A percentile compares a stretch with the other conserved stretches of the same genome.
Evolutionary conservation across 352 stramenopile genomes (phyloP).

Genomic region (Pythium phragmiticola): DNA sequence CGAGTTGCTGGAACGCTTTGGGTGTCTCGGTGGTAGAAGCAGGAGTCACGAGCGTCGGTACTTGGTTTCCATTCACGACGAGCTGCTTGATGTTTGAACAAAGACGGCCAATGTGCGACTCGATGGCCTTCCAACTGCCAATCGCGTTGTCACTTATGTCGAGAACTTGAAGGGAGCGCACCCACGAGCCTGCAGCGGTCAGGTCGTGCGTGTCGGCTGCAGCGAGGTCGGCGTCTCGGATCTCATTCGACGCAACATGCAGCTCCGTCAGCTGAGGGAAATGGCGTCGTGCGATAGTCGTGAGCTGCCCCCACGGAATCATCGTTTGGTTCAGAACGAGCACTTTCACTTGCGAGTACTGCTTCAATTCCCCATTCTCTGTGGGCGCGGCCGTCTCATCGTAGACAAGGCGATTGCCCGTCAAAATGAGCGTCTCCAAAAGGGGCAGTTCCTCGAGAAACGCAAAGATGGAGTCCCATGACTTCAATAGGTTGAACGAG

Average conservation of each 20-base stretch:
- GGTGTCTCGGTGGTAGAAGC: background rate
- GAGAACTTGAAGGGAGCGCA: constrained; percentile 39
- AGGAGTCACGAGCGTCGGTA: constrained; percentile 42
- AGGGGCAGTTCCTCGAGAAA: constrained; percentile 50
- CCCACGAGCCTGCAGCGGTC: background rate
- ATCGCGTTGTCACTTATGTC: constrained; percentile 69
- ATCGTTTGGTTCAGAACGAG: constrained; percentile 74
- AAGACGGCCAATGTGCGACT: constrained; percentile 32
- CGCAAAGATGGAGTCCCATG: constrained; percentile 50
- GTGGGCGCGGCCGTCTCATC: constrained; percentile 16
- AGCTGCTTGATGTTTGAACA: constrained; percentile 61
- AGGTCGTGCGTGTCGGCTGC: background rate
- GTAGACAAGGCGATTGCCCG: constrained; percentile 49
- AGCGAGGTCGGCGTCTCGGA: constrained; percentile 43
- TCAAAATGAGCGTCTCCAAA: constrained; percentile 75
- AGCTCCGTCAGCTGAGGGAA: constrained; percentile 62
- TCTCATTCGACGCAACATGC: constrained; percentile 56
- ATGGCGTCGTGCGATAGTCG: constrained; percentile 41
- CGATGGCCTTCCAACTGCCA: constrained; percentile 45
- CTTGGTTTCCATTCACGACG: constrained; percentile 56
- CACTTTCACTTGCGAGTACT: constrained; percentile 43
- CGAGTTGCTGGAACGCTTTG: constrained; percentile 44
- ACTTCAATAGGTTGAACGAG: constrained; percentile 65
- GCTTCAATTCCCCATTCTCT: constrained; percentile 3
- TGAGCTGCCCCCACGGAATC: constrained; percentile 35